phyloP scores from a whole-genome alignment of 306 rosid genomes.

The Pachyrhizus erosus region DNA sequence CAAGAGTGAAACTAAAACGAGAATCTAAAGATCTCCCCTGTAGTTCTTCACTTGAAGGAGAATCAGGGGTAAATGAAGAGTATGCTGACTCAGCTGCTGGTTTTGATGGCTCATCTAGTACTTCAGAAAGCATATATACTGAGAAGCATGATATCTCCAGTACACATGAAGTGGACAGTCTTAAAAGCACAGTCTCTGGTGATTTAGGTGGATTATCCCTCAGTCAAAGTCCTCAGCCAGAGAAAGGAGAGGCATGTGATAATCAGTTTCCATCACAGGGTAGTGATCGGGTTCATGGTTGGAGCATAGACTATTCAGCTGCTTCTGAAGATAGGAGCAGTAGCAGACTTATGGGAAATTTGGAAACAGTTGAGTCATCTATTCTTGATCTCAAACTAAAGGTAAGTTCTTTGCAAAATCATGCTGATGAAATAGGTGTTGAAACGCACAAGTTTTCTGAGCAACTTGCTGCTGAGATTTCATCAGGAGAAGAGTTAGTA shows the following conservation, averaged over 20 bases:
- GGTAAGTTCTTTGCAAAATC: slow-evolving; percentile 69
- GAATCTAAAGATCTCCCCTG: slow-evolving; percentile 56
- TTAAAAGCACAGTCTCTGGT: slow-evolving; percentile 73
- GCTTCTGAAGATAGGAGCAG: slow-evolving; percentile 74
- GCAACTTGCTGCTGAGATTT: slow-evolving; percentile 82
- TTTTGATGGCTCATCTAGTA: slow-evolving; percentile 86
- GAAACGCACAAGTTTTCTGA: slow-evolving; percentile 67
- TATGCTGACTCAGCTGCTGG: slow-evolving; percentile 81
- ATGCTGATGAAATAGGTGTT: slow-evolving; percentile 76
- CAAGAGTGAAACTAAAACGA: slow-evolving; percentile 74
- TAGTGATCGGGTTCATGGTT: slow-evolving; percentile 76
- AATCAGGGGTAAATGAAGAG: slow-evolving; percentile 70
- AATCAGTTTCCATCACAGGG: slow-evolving; percentile 59
- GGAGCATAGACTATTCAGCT: slow-evolving; percentile 73
- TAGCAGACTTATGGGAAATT: slow-evolving; percentile 65
- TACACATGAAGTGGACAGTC: slow-evolving; percentile 75
- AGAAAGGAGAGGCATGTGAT: slow-evolving; percentile 67
- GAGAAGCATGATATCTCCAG: slow-evolving; percentile 85
- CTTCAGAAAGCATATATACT: slow-evolving; percentile 85
- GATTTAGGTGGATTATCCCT: slow-evolving; percentile 71
- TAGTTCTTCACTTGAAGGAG: slow-evolving; percentile 66
- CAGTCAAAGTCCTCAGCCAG: slow-evolving; percentile 71
- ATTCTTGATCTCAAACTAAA: slow-evolving; percentile 75
- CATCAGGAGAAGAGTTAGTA: slow-evolving; percentile 75
- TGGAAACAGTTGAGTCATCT: slow-evolving; percentile 83